Conservation (phyloP, 441 rosid species). For the Capsella rubella region DNA sequence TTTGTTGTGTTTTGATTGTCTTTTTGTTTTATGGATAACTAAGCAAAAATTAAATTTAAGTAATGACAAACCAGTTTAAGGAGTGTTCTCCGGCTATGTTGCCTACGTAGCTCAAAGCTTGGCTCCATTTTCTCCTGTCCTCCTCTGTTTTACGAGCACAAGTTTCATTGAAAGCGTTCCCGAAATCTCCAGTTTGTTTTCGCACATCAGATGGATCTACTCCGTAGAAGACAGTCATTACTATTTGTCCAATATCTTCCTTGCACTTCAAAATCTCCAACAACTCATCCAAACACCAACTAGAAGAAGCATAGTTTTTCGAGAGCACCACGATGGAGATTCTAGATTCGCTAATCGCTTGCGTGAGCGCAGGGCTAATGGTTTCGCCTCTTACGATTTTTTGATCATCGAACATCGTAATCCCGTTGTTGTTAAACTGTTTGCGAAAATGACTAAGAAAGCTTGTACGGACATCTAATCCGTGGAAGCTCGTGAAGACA, state of each 20-base stretch:
- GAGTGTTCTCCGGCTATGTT: background rate
- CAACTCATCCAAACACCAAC: background rate
- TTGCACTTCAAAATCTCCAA: background rate
- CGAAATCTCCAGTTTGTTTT: accelerated
- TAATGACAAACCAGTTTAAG: background rate
- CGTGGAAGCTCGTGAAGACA: no score
- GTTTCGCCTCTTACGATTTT: no score
- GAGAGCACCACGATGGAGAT: background rate
- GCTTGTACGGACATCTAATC: no score
- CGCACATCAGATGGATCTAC: background rate
- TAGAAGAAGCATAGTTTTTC: background rate
- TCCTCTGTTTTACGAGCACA: background rate
- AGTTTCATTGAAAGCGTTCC: background rate
- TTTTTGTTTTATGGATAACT: no score
- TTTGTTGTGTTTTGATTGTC: no score
- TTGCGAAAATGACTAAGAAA: no score
- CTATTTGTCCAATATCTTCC: background rate
- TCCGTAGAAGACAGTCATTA: background rate
- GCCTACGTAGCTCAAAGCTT: background rate
- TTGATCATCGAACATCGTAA: no score
- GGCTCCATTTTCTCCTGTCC: background rate
- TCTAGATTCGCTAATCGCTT: background rate
- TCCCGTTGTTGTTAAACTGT: no score
- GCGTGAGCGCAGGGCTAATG: background rate
- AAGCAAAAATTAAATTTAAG: no score